phyloP scores from a whole-genome alignment of 352 stramenopile genomes.

The Phytopythium kandeliae region DNA sequence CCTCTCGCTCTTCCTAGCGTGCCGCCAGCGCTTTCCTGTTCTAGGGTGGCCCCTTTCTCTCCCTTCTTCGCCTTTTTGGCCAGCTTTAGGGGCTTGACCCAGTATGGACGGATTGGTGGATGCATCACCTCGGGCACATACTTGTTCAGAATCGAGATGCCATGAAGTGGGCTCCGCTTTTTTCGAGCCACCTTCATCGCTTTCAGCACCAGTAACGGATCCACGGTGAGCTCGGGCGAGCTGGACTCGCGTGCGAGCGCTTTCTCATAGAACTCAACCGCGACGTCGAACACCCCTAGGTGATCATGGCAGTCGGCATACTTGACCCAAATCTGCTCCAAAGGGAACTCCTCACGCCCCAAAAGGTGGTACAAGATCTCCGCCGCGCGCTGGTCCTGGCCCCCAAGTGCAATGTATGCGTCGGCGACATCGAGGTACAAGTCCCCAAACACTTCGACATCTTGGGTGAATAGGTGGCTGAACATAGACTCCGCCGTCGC shows the following conservation, averaged over 20 bases:
- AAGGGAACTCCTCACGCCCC: conserved; percentile 54
- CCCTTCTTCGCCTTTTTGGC: conserved; percentile 18
- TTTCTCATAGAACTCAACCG: conserved; percentile 79
- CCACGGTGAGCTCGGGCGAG: conserved; percentile 42
- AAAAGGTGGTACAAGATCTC: conserved; percentile 67
- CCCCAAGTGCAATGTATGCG: conserved; percentile 65
- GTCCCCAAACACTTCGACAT: conserved; percentile 81
- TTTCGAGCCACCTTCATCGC: conserved; percentile 60
- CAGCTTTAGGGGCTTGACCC: conserved; percentile 42
- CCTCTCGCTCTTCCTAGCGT: conserved; percentile 6
- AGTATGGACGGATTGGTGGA: conserved; percentile 79
- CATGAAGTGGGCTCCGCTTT: conserved; percentile 38
- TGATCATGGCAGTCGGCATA: conserved; percentile 73
- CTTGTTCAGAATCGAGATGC: conserved; percentile 46
- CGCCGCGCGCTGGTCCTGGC: conserved; percentile 58
- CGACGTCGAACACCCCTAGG: conserved; percentile 50
- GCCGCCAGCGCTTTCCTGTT: conserved; percentile 6
- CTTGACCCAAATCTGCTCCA: conserved; percentile 82
- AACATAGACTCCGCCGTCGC: conserved; percentile 77
- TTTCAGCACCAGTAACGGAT: conserved; percentile 61
- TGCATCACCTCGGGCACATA: conserved; percentile 62
- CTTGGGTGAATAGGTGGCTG: conserved; percentile 74
- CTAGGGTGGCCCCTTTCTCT: conserved; percentile 6
- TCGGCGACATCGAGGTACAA: conserved; percentile 82
- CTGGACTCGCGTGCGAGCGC: conserved; percentile 45